These are phyloP conservation scores for Alternaria sp. DNA, from an alignment of 2,329 filamentous ascomycete genomes.

Conservation along the genomic window DNA sequence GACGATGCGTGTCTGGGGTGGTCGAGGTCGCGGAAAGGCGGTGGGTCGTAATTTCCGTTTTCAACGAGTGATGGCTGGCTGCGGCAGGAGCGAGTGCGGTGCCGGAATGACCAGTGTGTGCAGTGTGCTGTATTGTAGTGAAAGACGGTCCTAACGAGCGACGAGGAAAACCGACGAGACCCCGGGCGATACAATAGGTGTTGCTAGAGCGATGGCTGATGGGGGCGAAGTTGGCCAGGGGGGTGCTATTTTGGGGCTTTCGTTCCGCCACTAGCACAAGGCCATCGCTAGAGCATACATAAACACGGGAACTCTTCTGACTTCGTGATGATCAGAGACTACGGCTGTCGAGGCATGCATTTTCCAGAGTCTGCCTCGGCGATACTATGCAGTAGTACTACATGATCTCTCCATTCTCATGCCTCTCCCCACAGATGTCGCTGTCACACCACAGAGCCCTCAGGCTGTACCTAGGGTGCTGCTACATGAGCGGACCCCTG, in stretches of 20 bases:
- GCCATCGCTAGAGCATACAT: conserved; percentile 13
- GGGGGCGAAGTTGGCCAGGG: conserved; percentile 12
- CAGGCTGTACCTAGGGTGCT: background rate
- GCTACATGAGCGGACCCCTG: background rate
- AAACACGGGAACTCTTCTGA: background rate
- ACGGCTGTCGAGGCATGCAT: background rate
- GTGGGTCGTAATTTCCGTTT: conserved; percentile 16
- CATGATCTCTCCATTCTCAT: background rate
- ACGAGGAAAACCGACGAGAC: conserved; percentile 14
- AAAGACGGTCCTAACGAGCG: conserved; percentile 28
- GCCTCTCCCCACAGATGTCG: background rate
- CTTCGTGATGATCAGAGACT: background rate
- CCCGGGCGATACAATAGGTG: conserved; percentile 16
- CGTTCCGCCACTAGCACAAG: conserved; percentile 6
- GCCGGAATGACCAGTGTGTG: conserved; percentile 6
- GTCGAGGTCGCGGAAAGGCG: background rate
- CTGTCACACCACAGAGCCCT: background rate
- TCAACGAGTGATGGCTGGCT: conserved; percentile 38
- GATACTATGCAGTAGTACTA: background rate
- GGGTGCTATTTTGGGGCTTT: conserved; percentile 22
- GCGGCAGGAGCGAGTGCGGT: conserved; percentile 19
- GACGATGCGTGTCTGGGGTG: conserved; percentile 1
- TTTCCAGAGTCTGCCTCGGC: background rate
- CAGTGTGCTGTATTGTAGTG: conserved; percentile 1
- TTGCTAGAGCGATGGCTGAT: conserved; percentile 26